A percentile compares a stretch with the other conserved stretches of the same genome.
Evolutionary conservation across 2,329 filamentous ascomycete species (phyloP).

Genomic region (Arthrocladium fulminans): DNA sequence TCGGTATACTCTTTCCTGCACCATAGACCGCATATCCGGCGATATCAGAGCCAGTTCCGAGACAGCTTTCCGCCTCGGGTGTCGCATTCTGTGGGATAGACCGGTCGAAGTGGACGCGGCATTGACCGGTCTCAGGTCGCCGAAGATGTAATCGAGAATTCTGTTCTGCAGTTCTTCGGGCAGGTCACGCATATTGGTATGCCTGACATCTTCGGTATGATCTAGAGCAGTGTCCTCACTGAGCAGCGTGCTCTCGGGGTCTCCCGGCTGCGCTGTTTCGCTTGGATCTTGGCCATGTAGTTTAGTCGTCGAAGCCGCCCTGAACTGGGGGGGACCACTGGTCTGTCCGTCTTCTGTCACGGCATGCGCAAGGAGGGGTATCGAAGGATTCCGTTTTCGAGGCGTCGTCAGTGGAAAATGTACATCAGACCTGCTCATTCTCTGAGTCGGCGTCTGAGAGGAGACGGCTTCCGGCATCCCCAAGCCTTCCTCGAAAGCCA

Average conservation of each 20-base stretch:
- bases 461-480: neutral
- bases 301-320: neutral
- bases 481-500: neutral
- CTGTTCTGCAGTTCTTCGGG: slow-evolving; percentile 64
- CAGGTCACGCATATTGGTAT: slow-evolving; percentile 32
- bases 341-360: slow-evolving; percentile 16
- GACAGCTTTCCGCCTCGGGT: slow-evolving; percentile 58
- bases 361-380: slow-evolving; percentile 13
- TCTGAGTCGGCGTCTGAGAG: slow-evolving; percentile 3
- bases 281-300: neutral
- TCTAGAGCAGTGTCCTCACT: neutral
- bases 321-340: slow-evolving; percentile 17
- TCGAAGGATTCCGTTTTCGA: slow-evolving; percentile 19
- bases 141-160: slow-evolving; percentile 63
- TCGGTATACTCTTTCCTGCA: slow-evolving; percentile 64
- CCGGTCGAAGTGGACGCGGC: slow-evolving; percentile 51
- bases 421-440: slow-evolving; percentile 14
- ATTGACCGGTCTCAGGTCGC: slow-evolving; percentile 55
- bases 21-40: slow-evolving; percentile 54
- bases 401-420: slow-evolving; percentile 18
- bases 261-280: neutral
- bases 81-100: slow-evolving; percentile 49
- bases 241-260: neutral
- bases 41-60: slow-evolving; percentile 55
- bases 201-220: neutral